Percentiles rank a stretch among this genome's conserved stretches.
Evolutionary conservation across 495 filamentous ascomycete genomes (phyloP).

Genomic region (Lasiosphaeria ovina): DNA sequence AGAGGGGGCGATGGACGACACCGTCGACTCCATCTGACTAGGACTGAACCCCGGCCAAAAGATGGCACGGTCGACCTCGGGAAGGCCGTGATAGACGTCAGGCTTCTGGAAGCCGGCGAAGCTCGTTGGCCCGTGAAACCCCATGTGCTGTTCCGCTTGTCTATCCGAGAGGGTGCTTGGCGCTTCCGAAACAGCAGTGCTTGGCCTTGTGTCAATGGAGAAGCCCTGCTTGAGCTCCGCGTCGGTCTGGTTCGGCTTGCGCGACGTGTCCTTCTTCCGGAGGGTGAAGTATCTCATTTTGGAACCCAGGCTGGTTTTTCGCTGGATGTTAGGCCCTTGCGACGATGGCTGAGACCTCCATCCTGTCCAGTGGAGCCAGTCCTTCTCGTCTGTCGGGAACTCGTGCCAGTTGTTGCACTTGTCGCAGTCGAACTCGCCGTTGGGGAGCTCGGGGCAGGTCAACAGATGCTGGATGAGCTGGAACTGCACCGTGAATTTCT

Average conservation of each 20-base stretch:
- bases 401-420: slow-evolving; percentile 31
- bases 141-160: slow-evolving; percentile 11
- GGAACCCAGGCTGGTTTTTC: slow-evolving; percentile 33
- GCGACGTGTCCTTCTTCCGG: slow-evolving; percentile 22
- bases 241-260: slow-evolving; percentile 18
- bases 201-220: slow-evolving; percentile 15
- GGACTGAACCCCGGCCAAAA: slow-evolving; percentile 24
- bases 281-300: slow-evolving; percentile 33
- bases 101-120: slow-evolving; percentile 20
- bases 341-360: slow-evolving; percentile 23
- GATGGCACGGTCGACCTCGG: slow-evolving; percentile 22
- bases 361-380: slow-evolving; percentile 33
- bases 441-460: slow-evolving; percentile 30
- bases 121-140: slow-evolving; percentile 13
- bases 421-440: slow-evolving; percentile 34
- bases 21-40: slow-evolving; percentile 22
- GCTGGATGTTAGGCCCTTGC: slow-evolving; percentile 17
- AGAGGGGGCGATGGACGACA: slow-evolving; percentile 25
- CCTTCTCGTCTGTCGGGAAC: slow-evolving; percentile 38
- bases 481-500: slow-evolving; percentile 22
- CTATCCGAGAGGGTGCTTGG: slow-evolving; percentile 18
- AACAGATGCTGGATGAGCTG: slow-evolving; percentile 34
- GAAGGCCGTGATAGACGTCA: not conserved
- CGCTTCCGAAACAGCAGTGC: slow-evolving; percentile 21
- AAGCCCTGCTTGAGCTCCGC: slow-evolving; percentile 15